Percentiles rank a stretch among this genome's conserved stretches.
phyloP scores from a whole-genome alignment of 129 eudicot species.

The Sambucus nigra region DNA sequence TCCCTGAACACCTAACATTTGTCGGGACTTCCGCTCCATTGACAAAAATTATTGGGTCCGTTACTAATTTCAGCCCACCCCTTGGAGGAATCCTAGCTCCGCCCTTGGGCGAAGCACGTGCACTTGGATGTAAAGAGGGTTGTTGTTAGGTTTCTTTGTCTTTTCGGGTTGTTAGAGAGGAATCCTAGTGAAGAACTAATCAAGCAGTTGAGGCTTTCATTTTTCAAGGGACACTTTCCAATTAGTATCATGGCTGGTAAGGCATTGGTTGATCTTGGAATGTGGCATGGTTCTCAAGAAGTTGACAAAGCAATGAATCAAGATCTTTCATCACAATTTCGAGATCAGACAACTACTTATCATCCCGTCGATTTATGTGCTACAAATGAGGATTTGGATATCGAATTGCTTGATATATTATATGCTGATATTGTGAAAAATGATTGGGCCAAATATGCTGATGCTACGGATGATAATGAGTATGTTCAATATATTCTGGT shows the following conservation, averaged over 20 bases:
- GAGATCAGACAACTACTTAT: constrained; percentile 18
- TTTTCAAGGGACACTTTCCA: constrained; percentile 45
- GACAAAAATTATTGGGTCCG: too few relatives aligned
- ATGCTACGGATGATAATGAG: constrained; percentile 51
- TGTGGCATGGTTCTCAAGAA: constrained; percentile 86
- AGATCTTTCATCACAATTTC: constrained; percentile 36
- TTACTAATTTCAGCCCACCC: too few relatives aligned
- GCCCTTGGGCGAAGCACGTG: too few relatives aligned
- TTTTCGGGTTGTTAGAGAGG: constrained; percentile 73
- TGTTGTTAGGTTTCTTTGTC: constrained; percentile 85
- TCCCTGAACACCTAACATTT: too few relatives aligned
- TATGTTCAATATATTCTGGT: constrained; percentile 67
- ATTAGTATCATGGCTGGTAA: constrained; percentile 61
- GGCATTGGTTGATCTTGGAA: constrained; percentile 75
- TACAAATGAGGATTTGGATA: constrained; percentile 32
- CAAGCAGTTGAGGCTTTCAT: constrained; percentile 62
- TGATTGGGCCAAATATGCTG: constrained; percentile 21
- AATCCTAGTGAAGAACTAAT: constrained; percentile 51
- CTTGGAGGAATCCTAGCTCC: too few relatives aligned
- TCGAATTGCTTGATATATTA: constrained; percentile 55
- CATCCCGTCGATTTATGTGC: constrained; percentile 26
- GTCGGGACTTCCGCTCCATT: too few relatives aligned
- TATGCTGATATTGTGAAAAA: constrained; percentile 48
- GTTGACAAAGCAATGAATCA: constrained; percentile 57
- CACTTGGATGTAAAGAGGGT: constrained; percentile 86